Base-by-base conservation (phyloP, 169 alveolate species). In the Eimeria sp. region DNA sequence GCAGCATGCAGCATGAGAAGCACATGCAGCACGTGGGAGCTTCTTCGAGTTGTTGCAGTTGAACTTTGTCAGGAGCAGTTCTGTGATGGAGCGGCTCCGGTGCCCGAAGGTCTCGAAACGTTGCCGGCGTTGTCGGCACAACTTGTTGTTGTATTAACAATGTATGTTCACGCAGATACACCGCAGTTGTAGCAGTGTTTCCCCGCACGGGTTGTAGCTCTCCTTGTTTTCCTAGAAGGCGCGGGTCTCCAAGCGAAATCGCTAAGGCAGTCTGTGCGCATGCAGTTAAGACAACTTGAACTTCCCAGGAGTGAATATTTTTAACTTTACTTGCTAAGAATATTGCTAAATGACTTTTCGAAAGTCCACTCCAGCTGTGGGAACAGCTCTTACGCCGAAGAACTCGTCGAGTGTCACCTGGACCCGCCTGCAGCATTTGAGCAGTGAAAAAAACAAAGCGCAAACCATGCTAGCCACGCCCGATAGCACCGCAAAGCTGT, bases 141-240 rank as follows among this genome's bases (percentile, higher is more conserved):
- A 43, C 78, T 33, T 87, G 83, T 37, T 43, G 78, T 40, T 52
- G 30, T 83, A 87, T 20, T 40, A 62, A 9, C 58, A 37, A 46
- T 2, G 83, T 20, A 52, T 87, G 93, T 8, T 87, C 82, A 43
- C 72, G 93, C 8, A 87, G n/a, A 64, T 52, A 87, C 83, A 43
- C 40, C 54, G 58, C 93, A 37, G 93, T 87, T 52, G 82, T 87
- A 25, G 78, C 83, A 66, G 68, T 20, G 37, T 87, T 64, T 27
- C 93, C 93, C 80, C 62, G 20, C 49, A 64, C 60, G 4, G 93
- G 93, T 9, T 62, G 82, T 37, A 87, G 54, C 93, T 62, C 76
- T 64, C 93, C 93, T 66, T 87, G 82, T 43, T 87, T 87, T n/a
- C 83, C 93, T 40, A 87, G 93, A 87, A 87, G 93, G 49, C 93